Base-by-base conservation (phyloP, 2,329 filamentous ascomycete species). In the Phialocephala subalpina region DNA sequence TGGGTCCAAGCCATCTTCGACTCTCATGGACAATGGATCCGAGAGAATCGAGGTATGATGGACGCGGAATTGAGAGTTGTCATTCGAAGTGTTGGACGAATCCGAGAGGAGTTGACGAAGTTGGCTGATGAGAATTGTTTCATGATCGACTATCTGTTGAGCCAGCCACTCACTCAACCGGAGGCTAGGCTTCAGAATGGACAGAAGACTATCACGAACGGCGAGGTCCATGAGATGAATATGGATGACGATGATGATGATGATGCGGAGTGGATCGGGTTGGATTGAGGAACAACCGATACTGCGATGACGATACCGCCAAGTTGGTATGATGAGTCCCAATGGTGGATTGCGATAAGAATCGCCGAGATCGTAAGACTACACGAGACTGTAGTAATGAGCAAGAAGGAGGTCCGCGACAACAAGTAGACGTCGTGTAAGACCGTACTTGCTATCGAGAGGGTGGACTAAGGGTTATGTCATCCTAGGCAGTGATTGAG, bases 111-210 rank as follows among this genome's bases (percentile, higher is more conserved):
- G 75, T 86, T 98, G 68, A 88, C 93, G 77, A 87, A 89, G 71
- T 80, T 97, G 69, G 92, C 92, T 0, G 94, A 97, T 72, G 92
- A 94, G 77, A 98, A 97, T 74, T 84, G 91, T 60, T 97, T 97
- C 80, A 91, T 92, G 78, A 89, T 97, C 62, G 93, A 97, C 75
- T 97, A 97, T 75, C 81, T 97, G 36, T 80, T 91, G 2, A 82
- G 81, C 20, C 84, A 86, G 75, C 84, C 85, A 11, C 72, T 79
- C 11, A 64, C 61, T 0, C 69, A 72, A 33, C 55, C 56, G 53
- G 66, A 72, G 71, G 76, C 76, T 66, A 63, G 70, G 65, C 42
- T 65, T 70, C 62, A 65, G 53, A 72, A 76, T 64, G 69, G 73
- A n/a, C 72, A 77, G 33, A 77, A 75, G 38, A 69, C 74, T 40